Conservation (phyloP, 2,329 filamentous ascomycete genomes). For the Chalara sp. region DNA sequence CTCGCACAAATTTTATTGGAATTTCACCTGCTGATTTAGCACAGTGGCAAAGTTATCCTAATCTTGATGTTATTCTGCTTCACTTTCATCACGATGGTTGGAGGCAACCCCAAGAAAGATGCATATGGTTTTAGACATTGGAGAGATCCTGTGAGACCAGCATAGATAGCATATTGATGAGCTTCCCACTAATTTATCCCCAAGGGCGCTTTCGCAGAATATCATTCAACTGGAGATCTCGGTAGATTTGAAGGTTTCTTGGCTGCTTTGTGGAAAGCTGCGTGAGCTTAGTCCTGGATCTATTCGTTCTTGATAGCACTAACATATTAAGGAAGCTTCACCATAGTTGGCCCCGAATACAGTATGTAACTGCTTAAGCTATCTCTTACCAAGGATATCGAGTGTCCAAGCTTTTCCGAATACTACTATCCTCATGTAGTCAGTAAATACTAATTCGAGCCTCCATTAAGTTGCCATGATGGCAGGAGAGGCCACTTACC, state of each 20-base stretch:
- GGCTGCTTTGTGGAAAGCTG: conserved; percentile 44
- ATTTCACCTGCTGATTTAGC: not conserved
- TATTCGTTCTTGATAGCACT: not conserved
- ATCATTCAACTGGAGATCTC: conserved; percentile 53
- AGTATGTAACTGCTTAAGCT: conserved; percentile 36
- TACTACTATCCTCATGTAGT: not conserved
- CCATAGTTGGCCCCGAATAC: conserved; percentile 31
- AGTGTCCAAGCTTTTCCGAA: too few species aligned
- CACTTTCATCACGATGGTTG: conserved; percentile 68
- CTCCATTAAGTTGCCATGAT: conserved; percentile 48
- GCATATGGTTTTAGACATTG: conserved; percentile 66
- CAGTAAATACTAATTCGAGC: not conserved
- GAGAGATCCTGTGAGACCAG: conserved; percentile 36
- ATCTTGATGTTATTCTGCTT: conserved; percentile 45
- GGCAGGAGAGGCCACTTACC: conserved; percentile 61
- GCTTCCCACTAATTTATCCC: conserved; percentile 8
- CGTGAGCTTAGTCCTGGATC: conserved; percentile 24
- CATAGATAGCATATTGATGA: not conserved
- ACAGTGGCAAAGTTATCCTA: conserved; percentile 29
- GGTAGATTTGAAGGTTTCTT: conserved; percentile 65
- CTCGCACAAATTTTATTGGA: not conserved
- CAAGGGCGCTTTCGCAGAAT: conserved; percentile 59
- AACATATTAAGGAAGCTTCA: conserved; percentile 8
- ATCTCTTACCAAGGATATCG: too few species aligned
- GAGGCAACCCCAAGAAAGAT: conserved; percentile 65